Base-by-base conservation (phyloP, 192 early-diverging fungal species). In the Allomyces javanicus region DNA sequence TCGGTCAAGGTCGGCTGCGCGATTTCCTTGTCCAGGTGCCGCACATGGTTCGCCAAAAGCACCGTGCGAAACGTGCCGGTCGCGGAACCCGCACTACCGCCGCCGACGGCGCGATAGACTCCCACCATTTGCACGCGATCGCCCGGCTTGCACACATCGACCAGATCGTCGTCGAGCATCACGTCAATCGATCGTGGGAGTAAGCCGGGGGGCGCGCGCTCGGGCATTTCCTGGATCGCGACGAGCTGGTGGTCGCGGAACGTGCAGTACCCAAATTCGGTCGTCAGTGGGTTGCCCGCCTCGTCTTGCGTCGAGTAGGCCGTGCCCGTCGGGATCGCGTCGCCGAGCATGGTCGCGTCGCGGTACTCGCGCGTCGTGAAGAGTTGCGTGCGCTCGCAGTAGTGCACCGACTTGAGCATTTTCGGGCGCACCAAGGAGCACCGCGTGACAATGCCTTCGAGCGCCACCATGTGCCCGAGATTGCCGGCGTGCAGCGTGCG, bases 141-240 rank as follows among this genome's bases (percentile, higher is more conserved):
- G 33, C 96, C 96, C 4, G 96, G 94, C 76, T 99, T 99, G 26
- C 90, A 89, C 25, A 77, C 76, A 72, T 99, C 96, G 0, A 94
- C 96, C 44, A 99, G 77, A 74, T 99, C 96, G 72, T 93, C 93
- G 70, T 97, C 93, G 66, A 97, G 75, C 62, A 97, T 83, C 14
- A 99, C 82, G 74, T 99, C 96, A 64, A 97, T 78, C 17, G 92
- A 92, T 4, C 93, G 84, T 33, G 93, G 92, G 68, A 99, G 77
- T 74, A 91, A 87, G 23, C 96, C 94, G 7, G 92, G 87, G 19
- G 93, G 93, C 10, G 94, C 88, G 23, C 94, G 84, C 74, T 99
- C 96, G 0, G 96, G 96, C 94, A 99, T 99, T 79, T 99, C 96
- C 75, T 99, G 96, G 61, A 99, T 81, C 43, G 84, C 89, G 63